Percentiles rank a stretch among this genome's conserved stretches.
These are phyloP conservation scores for Circinella minor DNA, from an alignment of 371 early-diverging fungal genomes.

Conservation along the genomic window DNA sequence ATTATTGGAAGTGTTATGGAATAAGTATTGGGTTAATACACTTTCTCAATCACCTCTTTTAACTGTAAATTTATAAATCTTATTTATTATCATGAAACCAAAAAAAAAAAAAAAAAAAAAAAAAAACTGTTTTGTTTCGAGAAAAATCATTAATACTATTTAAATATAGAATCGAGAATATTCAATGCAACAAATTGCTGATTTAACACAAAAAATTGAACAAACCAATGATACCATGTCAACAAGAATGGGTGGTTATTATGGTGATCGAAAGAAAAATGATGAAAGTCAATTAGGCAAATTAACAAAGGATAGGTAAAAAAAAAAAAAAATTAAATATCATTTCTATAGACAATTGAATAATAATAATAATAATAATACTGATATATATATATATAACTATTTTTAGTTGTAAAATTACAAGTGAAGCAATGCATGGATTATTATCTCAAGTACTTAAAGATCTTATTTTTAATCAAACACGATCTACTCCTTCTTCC, in stretches of 20 bases:
- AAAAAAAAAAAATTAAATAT: too few relatives aligned
- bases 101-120: neutral
- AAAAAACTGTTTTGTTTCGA: neutral
- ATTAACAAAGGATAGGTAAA: constrained; percentile 75
- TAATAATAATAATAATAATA: too few relatives aligned
- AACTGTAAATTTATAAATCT: too few relatives aligned
- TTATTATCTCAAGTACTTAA: constrained; percentile 83
- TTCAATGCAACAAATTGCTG: constrained; percentile 76
- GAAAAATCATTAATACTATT: neutral
- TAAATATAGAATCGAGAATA: constrained; percentile 77
- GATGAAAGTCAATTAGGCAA: constrained; percentile 74
- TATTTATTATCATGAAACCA: too few relatives aligned
- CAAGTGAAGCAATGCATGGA: constrained; percentile 81
- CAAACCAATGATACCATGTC: constrained; percentile 71
- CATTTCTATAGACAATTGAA: too few relatives aligned
- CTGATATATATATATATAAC: neutral
- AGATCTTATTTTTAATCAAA: constrained; percentile 75
- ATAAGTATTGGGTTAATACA: constrained; percentile 96
- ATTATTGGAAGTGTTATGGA: constrained; percentile 92
- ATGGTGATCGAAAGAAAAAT: constrained; percentile 66
- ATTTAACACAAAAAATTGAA: constrained; percentile 84
- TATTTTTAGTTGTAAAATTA: constrained; percentile 70
- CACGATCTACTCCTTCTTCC: constrained; percentile 1
- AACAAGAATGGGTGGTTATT: constrained; percentile 58
- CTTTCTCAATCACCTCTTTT: constrained; percentile 91